phyloP scores from a whole-genome alignment of 148 eudicot genomes.

The Nyssa sinensis region DNA sequence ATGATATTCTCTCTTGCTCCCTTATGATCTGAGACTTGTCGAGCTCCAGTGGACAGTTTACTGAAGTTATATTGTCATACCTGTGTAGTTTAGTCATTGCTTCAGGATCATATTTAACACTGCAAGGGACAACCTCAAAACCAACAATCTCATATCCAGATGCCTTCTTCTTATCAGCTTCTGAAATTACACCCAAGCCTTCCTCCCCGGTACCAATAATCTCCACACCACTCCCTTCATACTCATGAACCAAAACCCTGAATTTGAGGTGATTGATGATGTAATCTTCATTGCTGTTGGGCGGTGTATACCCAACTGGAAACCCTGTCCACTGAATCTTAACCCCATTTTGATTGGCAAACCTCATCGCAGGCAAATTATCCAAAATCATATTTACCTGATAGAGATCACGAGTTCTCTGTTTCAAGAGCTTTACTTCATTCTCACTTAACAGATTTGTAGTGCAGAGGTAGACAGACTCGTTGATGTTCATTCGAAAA shows the following conservation, averaged over 20 bases:
- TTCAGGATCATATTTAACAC: slow-evolving; percentile 56
- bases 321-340: slow-evolving; percentile 64
- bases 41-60: slow-evolving; percentile 49
- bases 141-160: slow-evolving; percentile 58
- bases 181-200: slow-evolving; percentile 56
- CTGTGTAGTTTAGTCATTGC: slow-evolving; percentile 51
- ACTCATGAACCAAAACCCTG: slow-evolving; percentile 60
- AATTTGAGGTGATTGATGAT: slow-evolving; percentile 65
- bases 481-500: slow-evolving; percentile 59
- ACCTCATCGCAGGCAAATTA: slow-evolving; percentile 69
- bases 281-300: slow-evolving; percentile 46
- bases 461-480: slow-evolving; percentile 58
- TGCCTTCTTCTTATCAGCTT: slow-evolving; percentile 50
- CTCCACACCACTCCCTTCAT: slow-evolving; percentile 59
- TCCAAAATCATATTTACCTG: slow-evolving; percentile 74
- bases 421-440: slow-evolving; percentile 64
- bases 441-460: slow-evolving; percentile 41
- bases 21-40: slow-evolving; percentile 52
- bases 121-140: slow-evolving; percentile 65
- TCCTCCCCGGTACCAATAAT: slow-evolving; percentile 65
- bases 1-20: slow-evolving; percentile 52
- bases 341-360: slow-evolving; percentile 46
- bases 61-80: slow-evolving; percentile 40
- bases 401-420: slow-evolving; percentile 65
- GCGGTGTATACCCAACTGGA: slow-evolving; percentile 59